Percentiles rank a stretch among this genome's conserved stretches.
Conservation (phyloP, 768 basidiomycete genomes). For the Leucogyrophana mollusca region DNA sequence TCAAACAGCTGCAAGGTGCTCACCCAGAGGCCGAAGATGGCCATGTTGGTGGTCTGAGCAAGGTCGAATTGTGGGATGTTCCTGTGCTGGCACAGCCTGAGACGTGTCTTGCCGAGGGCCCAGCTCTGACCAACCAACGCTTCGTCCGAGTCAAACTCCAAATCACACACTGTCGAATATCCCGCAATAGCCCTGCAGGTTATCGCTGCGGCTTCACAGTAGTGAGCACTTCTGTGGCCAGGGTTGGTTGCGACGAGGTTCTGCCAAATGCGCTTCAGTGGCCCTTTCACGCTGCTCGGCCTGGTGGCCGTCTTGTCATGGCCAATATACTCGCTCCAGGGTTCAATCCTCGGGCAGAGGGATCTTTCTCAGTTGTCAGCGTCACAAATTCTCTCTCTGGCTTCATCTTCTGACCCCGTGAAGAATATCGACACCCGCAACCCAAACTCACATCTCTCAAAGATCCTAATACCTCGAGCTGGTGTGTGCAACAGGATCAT, state of each 20-base stretch:
- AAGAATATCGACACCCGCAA: constrained; percentile 66
- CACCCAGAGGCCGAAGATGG: constrained; percentile 84
- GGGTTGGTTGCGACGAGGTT: constrained; percentile 14
- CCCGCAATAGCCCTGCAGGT: no score
- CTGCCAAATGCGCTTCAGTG: constrained; percentile 4
- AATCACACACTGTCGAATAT: no score
- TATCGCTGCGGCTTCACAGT: no score
- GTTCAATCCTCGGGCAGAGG: constrained; percentile 34
- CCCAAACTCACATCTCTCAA: constrained; percentile 73
- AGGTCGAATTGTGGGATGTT: neutral
- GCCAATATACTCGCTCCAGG: constrained; percentile 24
- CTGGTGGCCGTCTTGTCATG: constrained; percentile 16
- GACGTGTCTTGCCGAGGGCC: neutral
- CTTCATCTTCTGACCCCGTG: constrained; percentile 59
- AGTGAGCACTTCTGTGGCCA: neutral
- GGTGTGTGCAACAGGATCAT: constrained; percentile 43
- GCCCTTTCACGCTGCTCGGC: constrained; percentile 5
- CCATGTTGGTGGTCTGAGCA: constrained; percentile 43
- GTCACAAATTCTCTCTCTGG: constrained; percentile 49
- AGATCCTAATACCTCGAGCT: constrained; percentile 82
- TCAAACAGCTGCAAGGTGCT: constrained; percentile 13
- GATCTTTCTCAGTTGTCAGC: constrained; percentile 44
- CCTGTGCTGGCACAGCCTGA: no score
- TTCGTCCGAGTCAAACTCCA: no score
- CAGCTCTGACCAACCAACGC: neutral